phyloP scores from a whole-genome alignment of 371 early-diverging fungal species.

The Nematocida major region DNA sequence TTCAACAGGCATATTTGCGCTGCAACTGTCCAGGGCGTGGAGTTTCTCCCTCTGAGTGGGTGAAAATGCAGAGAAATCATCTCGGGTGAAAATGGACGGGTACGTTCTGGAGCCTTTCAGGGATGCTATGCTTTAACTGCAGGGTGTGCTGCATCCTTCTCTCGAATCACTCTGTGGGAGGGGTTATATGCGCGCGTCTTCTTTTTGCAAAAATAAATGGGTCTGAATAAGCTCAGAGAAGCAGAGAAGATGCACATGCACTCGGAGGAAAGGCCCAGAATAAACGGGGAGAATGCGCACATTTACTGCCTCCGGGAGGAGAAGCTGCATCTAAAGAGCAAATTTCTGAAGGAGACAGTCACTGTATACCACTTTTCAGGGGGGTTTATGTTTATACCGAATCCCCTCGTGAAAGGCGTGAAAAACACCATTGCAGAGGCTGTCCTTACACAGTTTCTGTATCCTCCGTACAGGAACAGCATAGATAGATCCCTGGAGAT shows the following conservation, averaged over 20 bases:
- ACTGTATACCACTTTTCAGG: constrained; percentile 31
- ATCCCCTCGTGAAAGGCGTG: constrained; percentile 1
- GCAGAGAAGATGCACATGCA: constrained; percentile 39
- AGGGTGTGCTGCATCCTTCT: not conserved
- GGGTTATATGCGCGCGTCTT: not conserved
- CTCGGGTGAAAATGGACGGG: too few relatives aligned
- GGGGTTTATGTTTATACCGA: constrained; percentile 31
- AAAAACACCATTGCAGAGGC: constrained; percentile 1
- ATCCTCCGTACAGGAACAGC: constrained; percentile 45
- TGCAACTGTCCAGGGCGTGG: constrained; percentile 27
- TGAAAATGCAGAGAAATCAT: not conserved
- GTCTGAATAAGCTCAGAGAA: constrained; percentile 11
- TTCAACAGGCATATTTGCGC: constrained; percentile 14
- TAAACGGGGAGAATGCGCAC: constrained; percentile 25
- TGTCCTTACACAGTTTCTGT: constrained; percentile 25
- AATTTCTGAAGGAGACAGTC: constrained; percentile 4
- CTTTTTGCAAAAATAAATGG: not conserved
- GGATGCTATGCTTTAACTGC: too few relatives aligned
- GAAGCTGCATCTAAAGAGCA: not conserved
- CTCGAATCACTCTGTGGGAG: not conserved
- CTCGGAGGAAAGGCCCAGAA: not conserved
- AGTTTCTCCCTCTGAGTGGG: not conserved
- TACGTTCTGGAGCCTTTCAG: too few relatives aligned
- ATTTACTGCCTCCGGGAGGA: not conserved
- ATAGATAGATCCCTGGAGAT: constrained; percentile 39